These are phyloP conservation scores for Rhizopogon vinicolor DNA, from an alignment of 768 basidiomycete species.

Conservation along the genomic window DNA sequence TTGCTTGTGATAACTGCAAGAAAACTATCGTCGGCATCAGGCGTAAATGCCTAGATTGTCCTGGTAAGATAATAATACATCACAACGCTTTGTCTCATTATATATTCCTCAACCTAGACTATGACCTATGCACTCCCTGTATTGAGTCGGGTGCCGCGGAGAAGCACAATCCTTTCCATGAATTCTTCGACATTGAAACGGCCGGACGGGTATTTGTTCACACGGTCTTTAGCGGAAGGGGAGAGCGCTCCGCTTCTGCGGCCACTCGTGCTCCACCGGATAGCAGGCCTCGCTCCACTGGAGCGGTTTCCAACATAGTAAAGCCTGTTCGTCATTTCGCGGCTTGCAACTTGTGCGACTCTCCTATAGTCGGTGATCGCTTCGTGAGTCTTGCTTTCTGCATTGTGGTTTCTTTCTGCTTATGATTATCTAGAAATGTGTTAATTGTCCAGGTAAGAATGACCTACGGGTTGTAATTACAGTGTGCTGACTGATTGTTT, in stretches of 20 bases:
- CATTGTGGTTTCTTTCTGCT: conserved; percentile 1
- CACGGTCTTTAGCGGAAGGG: conserved; percentile 45
- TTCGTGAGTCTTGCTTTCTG: conserved; percentile 48
- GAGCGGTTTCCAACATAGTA: not conserved
- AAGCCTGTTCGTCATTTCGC: conserved; percentile 51
- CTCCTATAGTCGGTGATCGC: conserved; percentile 61
- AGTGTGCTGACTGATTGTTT: conserved; percentile 4
- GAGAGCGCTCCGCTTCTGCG: conserved; percentile 19
- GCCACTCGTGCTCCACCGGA: conserved; percentile 1
- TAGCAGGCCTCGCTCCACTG: not conserved
- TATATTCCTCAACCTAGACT: conserved; percentile 40
- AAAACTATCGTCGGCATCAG: conserved; percentile 56
- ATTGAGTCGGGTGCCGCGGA: conserved; percentile 44
- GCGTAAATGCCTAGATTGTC: conserved; percentile 80
- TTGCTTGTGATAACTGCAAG: conserved; percentile 67
- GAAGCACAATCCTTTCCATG: conserved; percentile 57
- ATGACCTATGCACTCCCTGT: conserved; percentile 65
- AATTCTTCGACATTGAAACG: conserved; percentile 65
- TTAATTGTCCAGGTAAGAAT: conserved; percentile 51
- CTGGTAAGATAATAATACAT: conserved; percentile 35
- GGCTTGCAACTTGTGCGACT: conserved; percentile 75
- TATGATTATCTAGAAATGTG: conserved; percentile 60
- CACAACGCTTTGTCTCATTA: not conserved
- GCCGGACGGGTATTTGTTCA: conserved; percentile 66
- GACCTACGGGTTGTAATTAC: not conserved